Evolutionary conservation across 345 rosid species (phyloP), one percentile per base, ranked within the genome.

Genomic region (Xanthoceras sorbifolium): DNA sequence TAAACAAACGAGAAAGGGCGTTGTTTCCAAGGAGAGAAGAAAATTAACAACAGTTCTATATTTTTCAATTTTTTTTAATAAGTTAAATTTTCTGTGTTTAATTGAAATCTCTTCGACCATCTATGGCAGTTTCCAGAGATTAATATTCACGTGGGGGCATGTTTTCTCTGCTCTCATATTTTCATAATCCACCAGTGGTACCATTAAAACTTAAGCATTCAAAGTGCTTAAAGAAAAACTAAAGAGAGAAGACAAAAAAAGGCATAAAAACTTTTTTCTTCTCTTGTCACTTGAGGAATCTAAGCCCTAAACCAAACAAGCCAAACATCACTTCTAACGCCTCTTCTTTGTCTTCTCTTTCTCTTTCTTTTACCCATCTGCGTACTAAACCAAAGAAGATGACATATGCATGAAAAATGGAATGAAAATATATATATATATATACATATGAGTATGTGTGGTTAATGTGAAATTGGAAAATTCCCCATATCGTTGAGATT

Each of bases 11-110:
- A 81, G 78, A 82, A 59, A 20, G 64, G 88, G 91, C 89, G 91
- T 74, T 89, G 92, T 84, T 86, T 83, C 83, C 91, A 71, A 91
- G 88, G 89, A 42, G 48, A 63, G 70, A 72, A 60, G 17, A 63
- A 72, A 67, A 80, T n/a, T 31, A 71, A 34, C 52, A 66, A 64
- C 67, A 20, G 42, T 40, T 54, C n/a, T n/a, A n/a, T 71, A 36
- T 25, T 26, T 59, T 68, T 34, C n/a, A 14, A 18, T 52, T 64
- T 54, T 1, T 11, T 48, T 28, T 69, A 22, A 46, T 26, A 17
- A 28, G 48, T 17, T 7, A 69, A 67, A 22, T 66, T n/a, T n/a
- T n/a, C n/a, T n/a, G n/a, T n/a, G n/a, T 66, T 57, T 46, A 60
- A 74, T 32, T 55, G 65, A 50, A 74, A 50, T 40, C 79, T 68